phyloP scores from a whole-genome alignment of 1,139 yeast species.

The Geotrichum macrosporum region DNA sequence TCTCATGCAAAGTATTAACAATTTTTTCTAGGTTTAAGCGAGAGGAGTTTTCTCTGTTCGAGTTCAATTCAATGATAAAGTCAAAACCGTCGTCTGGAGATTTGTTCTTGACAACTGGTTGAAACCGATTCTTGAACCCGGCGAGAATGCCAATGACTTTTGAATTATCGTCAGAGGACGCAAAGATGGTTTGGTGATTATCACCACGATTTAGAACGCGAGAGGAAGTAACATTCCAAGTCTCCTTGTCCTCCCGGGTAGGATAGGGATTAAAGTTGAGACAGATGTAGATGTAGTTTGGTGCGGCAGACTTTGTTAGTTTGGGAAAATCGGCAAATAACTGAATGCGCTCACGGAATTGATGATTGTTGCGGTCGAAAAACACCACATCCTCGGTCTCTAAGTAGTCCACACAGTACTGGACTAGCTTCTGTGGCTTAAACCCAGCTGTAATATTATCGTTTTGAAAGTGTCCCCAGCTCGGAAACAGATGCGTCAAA shows the following conservation, averaged over 20 bases:
- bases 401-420: slow-evolving; percentile 43
- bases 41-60: slow-evolving; percentile 53
- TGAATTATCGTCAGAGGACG: slow-evolving; percentile 43
- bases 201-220: slow-evolving; percentile 74
- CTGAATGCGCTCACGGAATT: slow-evolving; percentile 61
- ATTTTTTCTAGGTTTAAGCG: slow-evolving; percentile 49
- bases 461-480: slow-evolving; percentile 79
- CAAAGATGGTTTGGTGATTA: slow-evolving; percentile 81
- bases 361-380: slow-evolving; percentile 82
- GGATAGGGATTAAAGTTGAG: slow-evolving; percentile 56
- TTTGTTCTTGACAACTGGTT: slow-evolving; percentile 46
- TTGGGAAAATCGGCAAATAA: slow-evolving; percentile 49
- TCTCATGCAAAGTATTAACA: slow-evolving; percentile 39
- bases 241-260: slow-evolving; percentile 26
- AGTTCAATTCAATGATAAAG: slow-evolving; percentile 46
- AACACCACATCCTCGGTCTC: slow-evolving; percentile 48
- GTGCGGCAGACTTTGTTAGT: slow-evolving; percentile 20
- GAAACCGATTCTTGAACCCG: slow-evolving; percentile 68
- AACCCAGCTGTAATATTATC: slow-evolving; percentile 60
- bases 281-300: slow-evolving; percentile 48
- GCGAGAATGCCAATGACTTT: slow-evolving; percentile 60
- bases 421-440: slow-evolving; percentile 45
- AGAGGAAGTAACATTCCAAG: slow-evolving; percentile 46
- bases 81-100: slow-evolving; percentile 71
- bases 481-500: slow-evolving; percentile 50